Conservation (phyloP, 441 rosid genomes). For the Aquilaria agallochum region DNA sequence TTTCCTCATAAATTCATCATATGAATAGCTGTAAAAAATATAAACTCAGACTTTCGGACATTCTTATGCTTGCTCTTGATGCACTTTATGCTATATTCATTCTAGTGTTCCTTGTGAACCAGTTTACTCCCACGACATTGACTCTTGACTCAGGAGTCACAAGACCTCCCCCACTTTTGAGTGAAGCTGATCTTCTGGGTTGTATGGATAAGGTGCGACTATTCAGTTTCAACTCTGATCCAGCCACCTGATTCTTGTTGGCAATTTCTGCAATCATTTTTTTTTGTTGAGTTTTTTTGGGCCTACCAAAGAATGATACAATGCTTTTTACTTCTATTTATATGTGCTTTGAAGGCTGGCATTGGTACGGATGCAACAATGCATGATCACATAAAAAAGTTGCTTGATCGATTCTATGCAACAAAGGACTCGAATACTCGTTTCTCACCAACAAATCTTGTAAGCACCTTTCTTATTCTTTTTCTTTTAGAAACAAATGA, state of each 20-base stretch:
- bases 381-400: conserved; percentile 99
- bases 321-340: conserved; percentile 5
- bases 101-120: conserved; percentile 27
- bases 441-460: conserved; percentile 91
- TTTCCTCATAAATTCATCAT: too few species aligned
- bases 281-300: not conserved
- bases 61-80: too few species aligned
- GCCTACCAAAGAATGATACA: conserved; percentile 10
- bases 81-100: conserved; percentile 3
- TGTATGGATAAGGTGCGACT: conserved; percentile 95
- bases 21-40: too few species aligned
- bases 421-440: conserved; percentile 85
- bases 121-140: conserved; percentile 78
- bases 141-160: conserved; percentile 92
- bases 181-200: conserved; percentile 92
- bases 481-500: not conserved
- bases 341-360: conserved; percentile 55
- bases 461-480: conserved; percentile 26
- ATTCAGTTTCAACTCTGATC: conserved; percentile 1
- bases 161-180: conserved; percentile 84
- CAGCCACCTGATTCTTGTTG: conserved; percentile 13
- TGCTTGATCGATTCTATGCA: conserved; percentile 93
- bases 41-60: too few species aligned
- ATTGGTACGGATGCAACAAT: conserved; percentile 99
- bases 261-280: conserved; percentile 4